phyloP scores from a whole-genome alignment of 2,329 filamentous ascomycete species.

The Fusarium illudens region DNA sequence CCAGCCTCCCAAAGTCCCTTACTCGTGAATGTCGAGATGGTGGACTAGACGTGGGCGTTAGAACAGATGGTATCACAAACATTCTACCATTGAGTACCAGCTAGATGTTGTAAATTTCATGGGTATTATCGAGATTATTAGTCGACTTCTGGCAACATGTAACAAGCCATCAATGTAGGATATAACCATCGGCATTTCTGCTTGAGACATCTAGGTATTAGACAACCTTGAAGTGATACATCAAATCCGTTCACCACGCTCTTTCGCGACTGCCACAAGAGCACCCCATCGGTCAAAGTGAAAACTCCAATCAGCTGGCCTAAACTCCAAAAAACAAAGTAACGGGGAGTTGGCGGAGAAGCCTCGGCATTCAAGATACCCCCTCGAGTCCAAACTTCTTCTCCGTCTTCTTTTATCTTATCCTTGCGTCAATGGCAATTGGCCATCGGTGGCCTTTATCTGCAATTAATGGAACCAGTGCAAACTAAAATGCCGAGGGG shows the following conservation, averaged over 20 bases:
- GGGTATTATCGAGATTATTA: no score
- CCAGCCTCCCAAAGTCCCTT: background rate
- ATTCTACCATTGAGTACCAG: no score
- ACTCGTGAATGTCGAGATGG: background rate
- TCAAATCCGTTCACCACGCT: no score
- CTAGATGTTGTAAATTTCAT: no score
- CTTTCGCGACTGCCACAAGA: no score
- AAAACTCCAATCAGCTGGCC: background rate
- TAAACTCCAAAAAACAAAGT: background rate
- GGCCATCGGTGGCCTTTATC: background rate
- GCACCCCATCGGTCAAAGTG: background rate
- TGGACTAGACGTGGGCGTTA: background rate
- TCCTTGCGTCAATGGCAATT: background rate
- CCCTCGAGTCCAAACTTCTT: background rate
- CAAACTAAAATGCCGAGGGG: background rate
- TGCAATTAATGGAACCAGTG: background rate
- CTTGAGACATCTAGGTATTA: no score
- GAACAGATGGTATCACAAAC: no score
- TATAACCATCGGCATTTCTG: no score
- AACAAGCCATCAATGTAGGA: no score
- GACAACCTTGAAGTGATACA: no score
- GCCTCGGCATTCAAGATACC: background rate
- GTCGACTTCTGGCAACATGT: no score
- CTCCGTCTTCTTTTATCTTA: background rate
- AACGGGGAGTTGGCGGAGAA: background rate